Base-by-base conservation (phyloP, 106 monocot species). In the Chionographis japonica region DNA sequence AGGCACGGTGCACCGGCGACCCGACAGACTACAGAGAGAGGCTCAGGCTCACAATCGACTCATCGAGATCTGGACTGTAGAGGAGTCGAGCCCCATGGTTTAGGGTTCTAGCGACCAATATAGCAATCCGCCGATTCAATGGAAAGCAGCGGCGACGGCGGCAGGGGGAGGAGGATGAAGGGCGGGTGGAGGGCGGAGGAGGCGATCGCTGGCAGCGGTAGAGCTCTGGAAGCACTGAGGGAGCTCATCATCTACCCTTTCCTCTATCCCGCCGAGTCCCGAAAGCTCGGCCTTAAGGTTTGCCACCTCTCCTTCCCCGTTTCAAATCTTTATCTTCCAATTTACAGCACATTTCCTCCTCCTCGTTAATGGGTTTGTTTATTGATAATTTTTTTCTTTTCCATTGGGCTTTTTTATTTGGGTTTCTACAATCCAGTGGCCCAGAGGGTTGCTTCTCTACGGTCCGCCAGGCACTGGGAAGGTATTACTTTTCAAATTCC, bases 401-500 rank as follows among this genome's bases (percentile, higher is more conserved):
- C 68, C 39, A 38, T 65, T 10, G 57, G 12, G 61, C 51, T 16
- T 60, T 12, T 4, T 13, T 17, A 37, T 35, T 41, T 65, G n/a
- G 12, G 55, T 38, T 52, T 67, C 4, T 46, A 70, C 17, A 27
- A 27, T 79, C 8, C 81, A 91, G 92, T 97, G 86, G 89, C 97
- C 89, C 37, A 82, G 70, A 76, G 97, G 97, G 37, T 79, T 97
- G 80, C 89, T 97, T 56, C 80, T 97, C 15, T 81, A 81, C 52
- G 97, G 97, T 8, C 89, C 92, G 19, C 86, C 95, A 0, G 92
- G 97, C 35, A 90, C 92, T 13, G 97, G 92, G 81, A 97, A 97
- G 92, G 97, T 92, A 78, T 40, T 4, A 16, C 10, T 37, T 65
- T 67, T 75, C 43, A 27, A 27, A 27, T 27, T 1, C 27, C 27